A percentile compares a stretch with the other conserved stretches of the same genome.
Evolutionary conservation across 768 basidiomycete species (phyloP).

Genomic region (Mrakia hoshinonis): DNA sequence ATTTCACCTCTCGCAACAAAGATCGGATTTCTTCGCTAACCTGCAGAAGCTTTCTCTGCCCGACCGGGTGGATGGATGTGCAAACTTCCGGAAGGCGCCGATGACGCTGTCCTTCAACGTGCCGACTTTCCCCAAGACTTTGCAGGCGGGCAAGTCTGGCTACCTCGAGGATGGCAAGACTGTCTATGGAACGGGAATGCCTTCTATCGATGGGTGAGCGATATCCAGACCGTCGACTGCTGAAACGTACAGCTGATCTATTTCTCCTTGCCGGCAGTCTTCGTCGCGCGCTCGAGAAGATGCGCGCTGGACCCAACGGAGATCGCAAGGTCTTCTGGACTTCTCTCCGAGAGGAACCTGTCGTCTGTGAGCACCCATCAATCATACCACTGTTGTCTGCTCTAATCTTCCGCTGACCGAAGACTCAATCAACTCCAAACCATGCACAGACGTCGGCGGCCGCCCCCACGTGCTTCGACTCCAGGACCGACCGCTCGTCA

Average conservation of each 20-base stretch:
- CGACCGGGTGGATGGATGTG: conserved; percentile 87
- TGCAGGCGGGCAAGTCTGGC: background rate
- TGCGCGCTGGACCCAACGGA: conserved; percentile 73
- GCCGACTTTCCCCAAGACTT: conserved; percentile 6
- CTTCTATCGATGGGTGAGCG: conserved; percentile 72
- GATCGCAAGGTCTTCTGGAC: conserved; percentile 78
- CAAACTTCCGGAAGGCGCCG: conserved; percentile 80
- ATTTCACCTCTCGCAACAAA: too few relatives aligned
- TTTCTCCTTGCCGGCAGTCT: conserved; percentile 43
- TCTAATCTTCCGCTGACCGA: too few relatives aligned
- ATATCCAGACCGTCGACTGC: background rate
- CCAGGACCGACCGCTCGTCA: conserved; percentile 77
- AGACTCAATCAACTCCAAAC: too few relatives aligned
- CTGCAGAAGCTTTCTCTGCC: conserved; percentile 93
- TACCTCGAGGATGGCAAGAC: conserved; percentile 44
- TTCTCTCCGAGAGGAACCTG: conserved; percentile 94
- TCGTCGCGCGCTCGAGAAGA: conserved; percentile 63
- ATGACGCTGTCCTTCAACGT: conserved; percentile 43
- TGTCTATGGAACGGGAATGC: conserved; percentile 67
- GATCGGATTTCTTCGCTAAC: conserved; percentile 49
- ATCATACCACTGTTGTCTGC: too few relatives aligned
- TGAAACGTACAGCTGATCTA: background rate
- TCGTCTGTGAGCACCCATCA: too few relatives aligned
- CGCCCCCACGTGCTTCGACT: conserved; percentile 83
- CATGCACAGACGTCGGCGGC: too few relatives aligned